These are phyloP conservation scores for Plasmopara halstedii DNA, from an alignment of 352 stramenopile species.

Conservation along the genomic window DNA sequence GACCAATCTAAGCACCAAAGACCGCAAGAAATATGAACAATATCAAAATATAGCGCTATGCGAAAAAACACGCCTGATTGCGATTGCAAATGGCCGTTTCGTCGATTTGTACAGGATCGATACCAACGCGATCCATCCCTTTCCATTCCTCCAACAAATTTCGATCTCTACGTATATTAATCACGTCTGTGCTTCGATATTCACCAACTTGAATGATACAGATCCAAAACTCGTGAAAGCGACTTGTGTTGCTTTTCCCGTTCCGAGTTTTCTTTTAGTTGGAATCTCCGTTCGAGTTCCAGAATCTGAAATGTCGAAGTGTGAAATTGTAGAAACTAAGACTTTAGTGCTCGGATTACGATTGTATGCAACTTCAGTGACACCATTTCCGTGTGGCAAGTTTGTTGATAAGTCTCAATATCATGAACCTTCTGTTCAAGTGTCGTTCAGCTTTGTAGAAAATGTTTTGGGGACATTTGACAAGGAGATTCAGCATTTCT, in stretches of 20 bases:
- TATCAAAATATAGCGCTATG: conserved; percentile 33
- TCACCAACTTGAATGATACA: background rate
- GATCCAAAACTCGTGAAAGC: conserved; percentile 1
- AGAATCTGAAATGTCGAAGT: conserved; percentile 7
- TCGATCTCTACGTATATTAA: conserved; percentile 23
- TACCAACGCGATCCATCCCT: conserved; percentile 7
- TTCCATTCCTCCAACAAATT: conserved; percentile 39
- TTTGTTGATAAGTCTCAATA: background rate
- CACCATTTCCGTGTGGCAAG: conserved; percentile 1
- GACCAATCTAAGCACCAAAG: background rate
- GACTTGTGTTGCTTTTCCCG: conserved; percentile 37
- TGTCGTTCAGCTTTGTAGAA: conserved; percentile 48
- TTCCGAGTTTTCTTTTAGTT: conserved; percentile 37
- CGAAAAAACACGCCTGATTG: conserved; percentile 25
- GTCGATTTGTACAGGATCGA: conserved; percentile 38
- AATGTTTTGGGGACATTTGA: conserved; percentile 4
- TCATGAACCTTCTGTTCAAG: conserved; percentile 11
- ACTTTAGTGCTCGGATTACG: conserved; percentile 45
- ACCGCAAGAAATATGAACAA: background rate
- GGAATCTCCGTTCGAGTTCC: conserved; percentile 13
- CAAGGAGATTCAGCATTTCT: conserved; percentile 11
- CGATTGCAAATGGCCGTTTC: conserved; percentile 36
- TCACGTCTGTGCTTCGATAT: background rate
- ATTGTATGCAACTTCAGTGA: conserved; percentile 21
- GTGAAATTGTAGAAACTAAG: background rate